A percentile compares a stretch with the other conserved stretches of the same genome.
phyloP scores from a whole-genome alignment of 1,139 yeast species.

The Candida sanyaensis region DNA sequence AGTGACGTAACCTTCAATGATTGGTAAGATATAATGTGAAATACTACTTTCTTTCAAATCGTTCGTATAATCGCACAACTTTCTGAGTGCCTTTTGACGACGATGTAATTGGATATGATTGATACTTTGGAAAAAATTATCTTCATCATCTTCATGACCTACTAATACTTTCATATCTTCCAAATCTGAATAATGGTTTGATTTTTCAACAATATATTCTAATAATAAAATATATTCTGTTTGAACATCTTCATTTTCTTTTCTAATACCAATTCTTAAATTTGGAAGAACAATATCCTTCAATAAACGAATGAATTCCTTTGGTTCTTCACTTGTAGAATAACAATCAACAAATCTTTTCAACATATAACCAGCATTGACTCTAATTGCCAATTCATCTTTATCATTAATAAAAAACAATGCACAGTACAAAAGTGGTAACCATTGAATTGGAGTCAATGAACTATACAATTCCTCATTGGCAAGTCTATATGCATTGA shows the following conservation, averaged over 20 bases:
- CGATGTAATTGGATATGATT: constrained; percentile 84
- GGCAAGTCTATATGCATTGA: constrained; percentile 65
- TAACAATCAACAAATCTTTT: constrained; percentile 66
- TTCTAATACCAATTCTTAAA: constrained; percentile 69
- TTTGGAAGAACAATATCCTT: constrained; percentile 64
- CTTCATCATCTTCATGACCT: constrained; percentile 70
- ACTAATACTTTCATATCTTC: constrained; percentile 65
- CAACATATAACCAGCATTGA: constrained; percentile 71
- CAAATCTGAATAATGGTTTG: constrained; percentile 54
- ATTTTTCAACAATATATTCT: constrained; percentile 58
- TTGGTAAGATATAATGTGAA: constrained; percentile 80
- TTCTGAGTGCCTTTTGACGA: constrained; percentile 78
- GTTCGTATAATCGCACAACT: constrained; percentile 44
- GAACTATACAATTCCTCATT: constrained; percentile 54
- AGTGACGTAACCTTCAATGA: constrained; percentile 75
- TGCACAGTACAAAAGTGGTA: constrained; percentile 69
- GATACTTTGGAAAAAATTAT: constrained; percentile 79
- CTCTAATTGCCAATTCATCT: constrained; percentile 77
- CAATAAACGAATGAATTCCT: constrained; percentile 45
- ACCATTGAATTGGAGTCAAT: constrained; percentile 67
- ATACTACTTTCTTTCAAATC: constrained; percentile 60
- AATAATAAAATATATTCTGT: constrained; percentile 69
- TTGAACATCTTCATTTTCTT: constrained; percentile 61
- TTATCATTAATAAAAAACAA: constrained; percentile 76
- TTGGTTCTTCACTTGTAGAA: constrained; percentile 32